phyloP scores from a whole-genome alignment of 345 rosid species.

The Clarkia xantiana region DNA sequence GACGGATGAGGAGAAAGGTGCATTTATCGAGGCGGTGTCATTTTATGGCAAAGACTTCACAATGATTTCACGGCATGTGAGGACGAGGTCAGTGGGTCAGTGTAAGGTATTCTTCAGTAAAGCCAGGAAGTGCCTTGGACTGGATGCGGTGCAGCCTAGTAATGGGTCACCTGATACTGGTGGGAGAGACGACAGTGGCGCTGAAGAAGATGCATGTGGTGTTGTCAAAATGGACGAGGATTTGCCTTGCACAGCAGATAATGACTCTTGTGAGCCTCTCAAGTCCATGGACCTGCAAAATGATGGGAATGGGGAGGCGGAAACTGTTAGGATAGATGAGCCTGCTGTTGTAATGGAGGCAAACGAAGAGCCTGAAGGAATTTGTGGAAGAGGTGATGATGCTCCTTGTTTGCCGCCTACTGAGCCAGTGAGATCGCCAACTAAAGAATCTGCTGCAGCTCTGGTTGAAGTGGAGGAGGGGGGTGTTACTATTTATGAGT shows the following conservation, averaged over 20 bases:
- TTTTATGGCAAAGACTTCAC: slow-evolving; percentile 77
- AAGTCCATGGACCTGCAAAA: slow-evolving; percentile 4
- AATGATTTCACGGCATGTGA: slow-evolving; percentile 43
- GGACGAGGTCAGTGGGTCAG: slow-evolving; percentile 68
- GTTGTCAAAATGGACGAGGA: slow-evolving; percentile 32
- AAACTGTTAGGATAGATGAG: background rate
- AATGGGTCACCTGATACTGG: slow-evolving; percentile 27
- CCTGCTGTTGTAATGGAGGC: background rate
- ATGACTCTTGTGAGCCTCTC: slow-evolving; percentile 14
- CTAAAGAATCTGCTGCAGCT: too few relatives aligned
- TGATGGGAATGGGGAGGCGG: slow-evolving; percentile 5
- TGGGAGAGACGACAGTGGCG: slow-evolving; percentile 71
- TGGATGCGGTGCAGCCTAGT: slow-evolving; percentile 46
- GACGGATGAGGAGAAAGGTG: slow-evolving; percentile 80
- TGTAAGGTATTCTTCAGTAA: slow-evolving; percentile 89
- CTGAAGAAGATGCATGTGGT: slow-evolving; percentile 42
- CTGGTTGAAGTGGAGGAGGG: too few relatives aligned
- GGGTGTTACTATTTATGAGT: too few relatives aligned
- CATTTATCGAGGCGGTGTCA: slow-evolving; percentile 59
- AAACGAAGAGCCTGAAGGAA: background rate
- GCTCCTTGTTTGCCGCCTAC: slow-evolving; percentile 18
- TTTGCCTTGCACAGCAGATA: slow-evolving; percentile 16
- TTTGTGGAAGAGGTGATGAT: slow-evolving; percentile 13
- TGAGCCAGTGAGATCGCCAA: background rate
- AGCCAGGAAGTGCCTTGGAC: slow-evolving; percentile 81